A percentile compares a stretch with the other conserved stretches of the same genome.
Evolutionary conservation across 768 basidiomycete species (phyloP).

Genomic region (Termitomyces sp.): DNA sequence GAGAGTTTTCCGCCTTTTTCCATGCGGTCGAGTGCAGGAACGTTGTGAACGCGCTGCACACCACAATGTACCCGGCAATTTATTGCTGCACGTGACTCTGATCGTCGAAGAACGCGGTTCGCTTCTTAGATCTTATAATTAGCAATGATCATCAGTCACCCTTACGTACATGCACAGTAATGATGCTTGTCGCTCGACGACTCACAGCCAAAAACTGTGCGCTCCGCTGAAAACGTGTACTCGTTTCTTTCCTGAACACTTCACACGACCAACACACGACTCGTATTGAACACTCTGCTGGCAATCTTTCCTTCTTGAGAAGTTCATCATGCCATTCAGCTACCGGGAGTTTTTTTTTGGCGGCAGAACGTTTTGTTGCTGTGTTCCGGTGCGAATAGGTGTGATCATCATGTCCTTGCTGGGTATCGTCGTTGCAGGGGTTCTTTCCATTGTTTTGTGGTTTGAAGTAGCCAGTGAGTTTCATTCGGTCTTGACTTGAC

Average conservation of each 20-base stretch:
- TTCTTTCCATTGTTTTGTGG: conserved; percentile 56
- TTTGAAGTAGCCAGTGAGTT: conserved; percentile 58
- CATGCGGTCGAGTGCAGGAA: not conserved
- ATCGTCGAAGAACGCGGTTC: no score
- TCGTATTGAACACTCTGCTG: not conserved
- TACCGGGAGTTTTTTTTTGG: conserved; percentile 44
- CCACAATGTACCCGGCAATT: not conserved
- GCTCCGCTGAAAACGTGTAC: not conserved
- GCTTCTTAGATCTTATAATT: no score
- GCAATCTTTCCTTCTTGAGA: not conserved
- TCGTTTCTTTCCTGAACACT: not conserved
- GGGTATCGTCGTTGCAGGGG: conserved; percentile 50
- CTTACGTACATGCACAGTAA: not conserved
- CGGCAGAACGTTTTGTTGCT: conserved; percentile 57
- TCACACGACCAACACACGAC: not conserved
- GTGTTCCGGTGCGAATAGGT: conserved; percentile 60
- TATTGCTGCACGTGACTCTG: not conserved
- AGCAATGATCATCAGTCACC: not conserved
- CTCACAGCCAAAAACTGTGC: conserved; percentile 2
- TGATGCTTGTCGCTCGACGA: not conserved
- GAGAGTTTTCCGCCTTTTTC: conserved; percentile 1
- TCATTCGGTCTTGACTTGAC: not conserved
- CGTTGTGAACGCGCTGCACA: conserved; percentile 2
- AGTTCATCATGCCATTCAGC: conserved; percentile 36
- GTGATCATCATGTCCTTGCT: conserved; percentile 54